Evolutionary conservation across 306 rosid genomes (phyloP).

Genomic region (Casuarina glauca): DNA sequence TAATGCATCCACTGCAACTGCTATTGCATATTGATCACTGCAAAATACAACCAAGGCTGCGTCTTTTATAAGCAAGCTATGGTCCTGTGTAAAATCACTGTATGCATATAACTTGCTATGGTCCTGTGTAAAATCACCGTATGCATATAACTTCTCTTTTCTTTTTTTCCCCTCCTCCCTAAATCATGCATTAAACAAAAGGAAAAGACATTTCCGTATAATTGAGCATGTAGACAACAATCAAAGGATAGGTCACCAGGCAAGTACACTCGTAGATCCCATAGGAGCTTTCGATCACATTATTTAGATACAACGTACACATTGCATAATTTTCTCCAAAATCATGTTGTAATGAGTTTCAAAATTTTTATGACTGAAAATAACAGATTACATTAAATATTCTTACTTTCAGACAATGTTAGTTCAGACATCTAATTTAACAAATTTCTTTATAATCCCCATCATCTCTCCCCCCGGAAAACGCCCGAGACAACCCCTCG

Average conservation of each 20-base stretch:
- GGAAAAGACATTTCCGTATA: background rate
- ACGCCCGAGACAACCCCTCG: slow-evolving; percentile 90
- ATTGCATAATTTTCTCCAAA: background rate
- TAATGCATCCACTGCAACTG: background rate
- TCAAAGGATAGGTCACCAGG: background rate
- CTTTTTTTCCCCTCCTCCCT: too few relatives aligned
- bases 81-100: too few relatives aligned
- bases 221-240: background rate
- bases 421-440: slow-evolving; percentile 40
- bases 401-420: slow-evolving; percentile 13
- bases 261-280: background rate
- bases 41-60: background rate
- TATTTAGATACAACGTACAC: background rate
- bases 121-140: too few relatives aligned
- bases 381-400: slow-evolving; percentile 7
- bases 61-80: background rate
- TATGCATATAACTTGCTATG: too few relatives aligned
- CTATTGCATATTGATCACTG: background rate
- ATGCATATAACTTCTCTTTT: too few relatives aligned
- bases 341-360: slow-evolving; percentile 3
- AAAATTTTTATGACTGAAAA: slow-evolving; percentile 11
- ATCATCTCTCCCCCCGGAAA: slow-evolving; percentile 96
- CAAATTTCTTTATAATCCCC: slow-evolving; percentile 75
- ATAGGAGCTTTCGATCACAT: background rate
- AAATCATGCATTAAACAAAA: too few relatives aligned